Evolutionary conservation across 2,329 filamentous ascomycete genomes (phyloP).

Genomic region (Ustulina deusta): DNA sequence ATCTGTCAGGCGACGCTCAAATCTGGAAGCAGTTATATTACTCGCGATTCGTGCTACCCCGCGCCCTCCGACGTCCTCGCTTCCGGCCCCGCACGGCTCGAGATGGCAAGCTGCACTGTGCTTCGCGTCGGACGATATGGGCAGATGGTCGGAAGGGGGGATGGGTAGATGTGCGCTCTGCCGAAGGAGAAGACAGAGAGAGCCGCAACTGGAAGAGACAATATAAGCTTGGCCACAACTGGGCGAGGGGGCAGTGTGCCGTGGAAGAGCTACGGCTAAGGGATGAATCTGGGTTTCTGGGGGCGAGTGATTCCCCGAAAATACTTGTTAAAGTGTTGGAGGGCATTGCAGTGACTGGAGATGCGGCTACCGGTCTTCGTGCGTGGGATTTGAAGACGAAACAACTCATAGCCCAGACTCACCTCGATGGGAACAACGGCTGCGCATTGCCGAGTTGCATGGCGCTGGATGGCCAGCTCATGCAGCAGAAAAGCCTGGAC

Average conservation of each 20-base stretch:
- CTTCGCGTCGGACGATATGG: constrained; percentile 59
- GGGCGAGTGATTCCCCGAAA: constrained; percentile 58
- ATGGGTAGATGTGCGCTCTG: constrained; percentile 65
- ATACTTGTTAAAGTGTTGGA: constrained; percentile 84
- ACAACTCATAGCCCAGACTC: constrained; percentile 66
- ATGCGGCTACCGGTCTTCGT: constrained; percentile 75
- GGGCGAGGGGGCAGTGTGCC: constrained; percentile 83
- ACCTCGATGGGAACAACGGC: constrained; percentile 49
- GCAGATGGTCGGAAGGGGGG: constrained; percentile 60
- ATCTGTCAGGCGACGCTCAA: constrained; percentile 82
- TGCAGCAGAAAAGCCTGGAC: constrained; percentile 62
- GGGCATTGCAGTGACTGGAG: constrained; percentile 82
- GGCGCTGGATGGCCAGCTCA: constrained; percentile 69
- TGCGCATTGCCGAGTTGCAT: constrained; percentile 68
- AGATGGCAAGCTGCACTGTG: constrained; percentile 58
- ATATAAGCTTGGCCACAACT: constrained; percentile 91
- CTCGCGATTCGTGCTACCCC: constrained; percentile 83
- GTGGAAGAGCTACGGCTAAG: constrained; percentile 76
- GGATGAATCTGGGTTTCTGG: constrained; percentile 34
- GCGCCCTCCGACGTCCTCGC: constrained; percentile 80
- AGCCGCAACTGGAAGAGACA: constrained; percentile 67
- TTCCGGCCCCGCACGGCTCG: constrained; percentile 58
- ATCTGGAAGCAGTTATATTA: constrained; percentile 94
- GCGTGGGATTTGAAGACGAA: constrained; percentile 81
- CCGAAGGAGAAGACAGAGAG: constrained; percentile 53